Conservation (phyloP, 495 filamentous ascomycete genomes). For the Xylaria bambusicola region DNA sequence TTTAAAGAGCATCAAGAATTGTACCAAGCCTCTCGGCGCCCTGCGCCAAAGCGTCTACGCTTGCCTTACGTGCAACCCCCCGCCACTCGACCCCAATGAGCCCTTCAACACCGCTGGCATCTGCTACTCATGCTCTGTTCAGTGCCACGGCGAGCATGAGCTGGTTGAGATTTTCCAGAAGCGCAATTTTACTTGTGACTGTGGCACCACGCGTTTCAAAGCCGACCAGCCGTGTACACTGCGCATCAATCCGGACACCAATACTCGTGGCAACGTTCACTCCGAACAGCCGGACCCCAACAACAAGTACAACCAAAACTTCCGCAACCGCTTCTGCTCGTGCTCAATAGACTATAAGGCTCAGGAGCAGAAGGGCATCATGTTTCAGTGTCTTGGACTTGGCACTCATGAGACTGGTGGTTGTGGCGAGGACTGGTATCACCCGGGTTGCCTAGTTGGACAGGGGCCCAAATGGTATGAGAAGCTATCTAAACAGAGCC, state of each 20-base stretch:
- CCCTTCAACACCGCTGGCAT: slow-evolving; percentile 77
- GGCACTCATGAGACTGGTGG: slow-evolving; percentile 77
- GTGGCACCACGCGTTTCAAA: slow-evolving; percentile 82
- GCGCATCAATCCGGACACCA: slow-evolving; percentile 71
- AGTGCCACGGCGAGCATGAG: slow-evolving; percentile 92
- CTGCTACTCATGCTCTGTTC: slow-evolving; percentile 95
- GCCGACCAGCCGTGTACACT: slow-evolving; percentile 71
- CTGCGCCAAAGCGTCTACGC: slow-evolving; percentile 86
- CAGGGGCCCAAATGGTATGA: slow-evolving; percentile 62
- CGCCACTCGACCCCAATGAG: slow-evolving; percentile 59
- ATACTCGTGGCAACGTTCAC: slow-evolving; percentile 71
- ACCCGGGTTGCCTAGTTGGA: slow-evolving; percentile 91
- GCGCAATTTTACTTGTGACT: slow-evolving; percentile 94
- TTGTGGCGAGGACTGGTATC: slow-evolving; percentile 99
- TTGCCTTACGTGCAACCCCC: slow-evolving; percentile 90
- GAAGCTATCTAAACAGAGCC: slow-evolving; percentile 48
- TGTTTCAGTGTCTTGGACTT: slow-evolving; percentile 96
- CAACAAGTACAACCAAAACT: slow-evolving; percentile 95
- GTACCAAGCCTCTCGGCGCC: slow-evolving; percentile 82
- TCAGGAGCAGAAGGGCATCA: slow-evolving; percentile 88
- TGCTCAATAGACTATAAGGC: slow-evolving; percentile 86
- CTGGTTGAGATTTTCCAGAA: slow-evolving; percentile 96
- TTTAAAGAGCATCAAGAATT: slow-evolving; percentile 81
- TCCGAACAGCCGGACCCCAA: slow-evolving; percentile 68
- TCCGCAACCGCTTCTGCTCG: slow-evolving; percentile 87